Percentiles rank a stretch among this genome's conserved stretches.
Evolutionary conservation across 257 asterid species (phyloP).

Genomic region (Solanum virginianum): DNA sequence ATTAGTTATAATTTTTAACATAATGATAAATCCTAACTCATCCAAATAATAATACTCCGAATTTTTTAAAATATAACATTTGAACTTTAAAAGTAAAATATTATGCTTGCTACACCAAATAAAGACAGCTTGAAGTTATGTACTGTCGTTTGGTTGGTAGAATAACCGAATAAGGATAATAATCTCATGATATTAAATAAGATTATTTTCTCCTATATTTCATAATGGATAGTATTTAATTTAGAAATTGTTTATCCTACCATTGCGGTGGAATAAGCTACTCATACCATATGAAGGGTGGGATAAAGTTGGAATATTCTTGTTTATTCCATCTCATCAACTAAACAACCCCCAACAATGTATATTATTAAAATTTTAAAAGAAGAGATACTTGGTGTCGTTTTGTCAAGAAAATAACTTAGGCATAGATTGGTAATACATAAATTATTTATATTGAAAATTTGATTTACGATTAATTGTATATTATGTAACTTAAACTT

Average conservation of each 20-base stretch:
- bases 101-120: neutral
- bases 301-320: neutral
- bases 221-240: neutral
- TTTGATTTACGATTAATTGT: neutral
- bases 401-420: no score
- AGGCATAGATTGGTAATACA: neutral
- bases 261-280: neutral
- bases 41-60: no score
- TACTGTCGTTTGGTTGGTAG: no score
- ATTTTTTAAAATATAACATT: no score
- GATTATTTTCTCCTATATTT: no score
- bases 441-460: neutral
- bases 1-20: no score
- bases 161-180: no score
- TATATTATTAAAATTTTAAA: neutral
- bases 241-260: neutral
- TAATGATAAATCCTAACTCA: no score
- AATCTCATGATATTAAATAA: no score
- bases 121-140: neutral
- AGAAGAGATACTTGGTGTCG: neutral
- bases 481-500: neutral
- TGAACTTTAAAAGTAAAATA: neutral
- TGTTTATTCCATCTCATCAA: neutral
- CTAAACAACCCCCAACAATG: neutral
- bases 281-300: neutral